Base-by-base conservation (phyloP, 129 eudicot species). In the Chrysanthemum makinoi region DNA sequence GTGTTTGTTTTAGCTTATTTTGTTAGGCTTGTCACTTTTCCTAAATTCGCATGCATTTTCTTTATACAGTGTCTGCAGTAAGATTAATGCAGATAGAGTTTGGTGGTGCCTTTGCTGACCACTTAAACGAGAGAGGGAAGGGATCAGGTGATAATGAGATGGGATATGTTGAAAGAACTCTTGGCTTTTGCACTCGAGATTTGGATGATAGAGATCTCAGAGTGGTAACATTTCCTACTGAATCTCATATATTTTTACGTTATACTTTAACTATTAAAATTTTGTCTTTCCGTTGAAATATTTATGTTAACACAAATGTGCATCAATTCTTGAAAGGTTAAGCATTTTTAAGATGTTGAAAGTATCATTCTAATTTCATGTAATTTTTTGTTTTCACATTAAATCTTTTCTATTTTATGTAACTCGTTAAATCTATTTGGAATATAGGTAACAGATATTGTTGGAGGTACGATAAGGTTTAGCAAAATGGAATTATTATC, bases 41-140 rank as follows among this genome's bases (percentile, higher is more conserved):
- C 49, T 39, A 26, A 55, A 74, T 65, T 43, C 72, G 66, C 19
- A 66, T 46, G 43, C 65, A 35, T 51, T 28, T 66, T 66, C 58
- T 28, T 22, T 63, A 26, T 61, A 65, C 68, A 91, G 98, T 92
- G 70, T 85, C 96, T 54, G 96, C 98, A 1, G 96, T 92, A 81
- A 86, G 98, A 68, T 78, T 92, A 85, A 88, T 92, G 98, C 86
- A 96, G 60, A 92, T 92, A 77, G 89, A 92, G 84, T 67, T 86
- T n/a, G 98, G 98, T 28, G 98, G 98, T 66, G 98, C 98, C 52
- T 92, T 86, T 82, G 95, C 98, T 17, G 98, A 92, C 71, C 95
- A 89, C 52, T 74, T 92, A 83, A 92, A 92, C 51, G 98, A 84
- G 72, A 88, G 83, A 80, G 98, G 96, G 74, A 92, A 92, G 71